phyloP scores from a whole-genome alignment of 352 stramenopile genomes.

The Pythium biforme region DNA sequence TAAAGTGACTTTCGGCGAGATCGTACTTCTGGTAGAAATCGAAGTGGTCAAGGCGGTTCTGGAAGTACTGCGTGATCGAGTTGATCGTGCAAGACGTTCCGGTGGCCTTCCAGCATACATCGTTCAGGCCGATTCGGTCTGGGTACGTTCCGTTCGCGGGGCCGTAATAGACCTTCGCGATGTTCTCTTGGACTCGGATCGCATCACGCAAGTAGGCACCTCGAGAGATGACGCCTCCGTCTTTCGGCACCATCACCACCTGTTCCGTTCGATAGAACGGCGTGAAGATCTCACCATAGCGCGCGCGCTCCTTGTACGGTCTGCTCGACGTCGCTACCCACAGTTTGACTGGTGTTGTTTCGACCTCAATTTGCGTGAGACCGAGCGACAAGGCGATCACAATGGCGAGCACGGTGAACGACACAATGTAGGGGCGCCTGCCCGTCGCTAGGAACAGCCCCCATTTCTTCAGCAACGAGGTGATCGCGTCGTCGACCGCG shows the following conservation, averaged over 20 bases:
- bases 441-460: slow-evolving; percentile 34
- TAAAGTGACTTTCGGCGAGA: slow-evolving; percentile 42
- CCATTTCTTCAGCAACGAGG: slow-evolving; percentile 38
- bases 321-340: slow-evolving; percentile 48
- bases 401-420: slow-evolving; percentile 26
- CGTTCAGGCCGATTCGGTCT: slow-evolving; percentile 31
- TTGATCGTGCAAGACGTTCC: slow-evolving; percentile 52
- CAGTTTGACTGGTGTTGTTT: slow-evolving; percentile 54
- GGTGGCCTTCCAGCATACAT: slow-evolving; percentile 57
- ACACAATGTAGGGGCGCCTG: slow-evolving; percentile 27
- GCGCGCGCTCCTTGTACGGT: slow-evolving; percentile 40
- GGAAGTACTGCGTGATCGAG: slow-evolving; percentile 66
- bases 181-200: slow-evolving; percentile 41
- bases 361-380: slow-evolving; percentile 36
- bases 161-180: slow-evolving; percentile 24
- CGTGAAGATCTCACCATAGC: slow-evolving; percentile 51
- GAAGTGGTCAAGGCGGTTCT: slow-evolving; percentile 60
- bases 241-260: slow-evolving; percentile 51
- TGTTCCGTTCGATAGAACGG: slow-evolving; percentile 57
- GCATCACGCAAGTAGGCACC: slow-evolving; percentile 45
- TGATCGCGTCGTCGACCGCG: slow-evolving; percentile 30
- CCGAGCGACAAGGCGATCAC: slow-evolving; percentile 25
- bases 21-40: slow-evolving; percentile 51
- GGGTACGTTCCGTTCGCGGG: slow-evolving; percentile 15
- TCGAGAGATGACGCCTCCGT: slow-evolving; percentile 41